Percentiles rank a stretch among this genome's conserved stretches.
phyloP scores from a whole-genome alignment of 176 grass and related monocot genomes.

The Musa beccarii region DNA sequence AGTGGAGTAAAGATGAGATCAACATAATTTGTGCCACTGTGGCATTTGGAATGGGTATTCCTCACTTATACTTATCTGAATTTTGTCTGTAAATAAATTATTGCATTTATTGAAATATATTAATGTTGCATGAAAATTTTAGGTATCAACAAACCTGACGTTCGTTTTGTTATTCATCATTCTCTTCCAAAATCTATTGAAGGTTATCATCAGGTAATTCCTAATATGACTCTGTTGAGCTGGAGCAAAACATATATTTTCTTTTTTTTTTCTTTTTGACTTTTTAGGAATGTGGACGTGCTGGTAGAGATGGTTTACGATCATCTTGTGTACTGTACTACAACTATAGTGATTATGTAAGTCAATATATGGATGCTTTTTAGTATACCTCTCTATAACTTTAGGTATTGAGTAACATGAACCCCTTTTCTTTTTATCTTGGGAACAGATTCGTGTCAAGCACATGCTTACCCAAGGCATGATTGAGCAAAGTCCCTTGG shows the following conservation, averaged over 20 bases:
- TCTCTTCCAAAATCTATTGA: constrained; percentile 95
- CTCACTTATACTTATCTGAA: constrained; percentile 18
- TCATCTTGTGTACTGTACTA: constrained; percentile 83
- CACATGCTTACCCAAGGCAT: constrained; percentile 89
- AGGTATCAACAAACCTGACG: constrained; percentile 99
- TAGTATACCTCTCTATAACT: not conserved
- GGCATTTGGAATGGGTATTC: constrained; percentile 98
- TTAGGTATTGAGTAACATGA: too few species aligned
- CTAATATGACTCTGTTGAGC: not conserved
- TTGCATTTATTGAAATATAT: not conserved
- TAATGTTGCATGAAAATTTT: constrained; percentile 28
- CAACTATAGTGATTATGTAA: constrained; percentile 94
- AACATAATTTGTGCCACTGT: constrained; percentile 97
- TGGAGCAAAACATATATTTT: not conserved
- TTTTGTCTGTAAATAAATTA: constrained; percentile 4
- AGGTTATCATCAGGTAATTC: constrained; percentile 92
- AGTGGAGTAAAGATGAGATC: constrained; percentile 83
- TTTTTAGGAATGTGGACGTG: constrained; percentile 78
- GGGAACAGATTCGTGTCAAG: constrained; percentile 56
- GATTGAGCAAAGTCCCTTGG: constrained; percentile 40
- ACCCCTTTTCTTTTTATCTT: constrained; percentile 8
- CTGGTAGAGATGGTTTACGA: constrained; percentile 71
- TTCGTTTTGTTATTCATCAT: constrained; percentile 98
- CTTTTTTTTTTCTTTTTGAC: not conserved
- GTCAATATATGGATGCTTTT: constrained; percentile 25